These are phyloP conservation scores for Cymbopogon citratus DNA, from an alignment of 176 grass and related monocot species.

Conservation along the genomic window DNA sequence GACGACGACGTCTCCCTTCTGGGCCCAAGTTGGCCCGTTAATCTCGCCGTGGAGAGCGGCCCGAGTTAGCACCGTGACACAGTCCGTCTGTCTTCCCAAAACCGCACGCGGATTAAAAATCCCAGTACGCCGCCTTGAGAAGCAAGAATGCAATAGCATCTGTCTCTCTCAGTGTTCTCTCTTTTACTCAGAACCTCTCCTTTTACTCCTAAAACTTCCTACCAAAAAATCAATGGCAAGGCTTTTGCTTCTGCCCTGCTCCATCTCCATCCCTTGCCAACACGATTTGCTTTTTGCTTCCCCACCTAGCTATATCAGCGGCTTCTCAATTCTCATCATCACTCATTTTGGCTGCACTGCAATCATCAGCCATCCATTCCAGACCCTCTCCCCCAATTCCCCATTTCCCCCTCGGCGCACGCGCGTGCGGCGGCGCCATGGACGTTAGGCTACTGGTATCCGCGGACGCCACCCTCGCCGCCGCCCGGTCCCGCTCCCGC, in stretches of 20 bases:
- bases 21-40: no score
- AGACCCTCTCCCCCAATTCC: no score
- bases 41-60: no score
- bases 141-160: no score
- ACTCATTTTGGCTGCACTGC: no score
- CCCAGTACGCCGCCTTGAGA: no score
- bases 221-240: not conserved
- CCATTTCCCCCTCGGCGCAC: not conserved
- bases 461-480: slow-evolving; percentile 12
- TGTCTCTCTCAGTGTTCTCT: not conserved
- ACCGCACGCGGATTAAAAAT: no score
- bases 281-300: not conserved
- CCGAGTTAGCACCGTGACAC: no score
- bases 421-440: not conserved
- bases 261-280: not conserved
- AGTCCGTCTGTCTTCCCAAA: no score
- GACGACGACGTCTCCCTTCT: no score
- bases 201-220: not conserved
- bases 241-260: not conserved
- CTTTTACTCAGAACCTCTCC: not conserved
- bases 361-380: not conserved
- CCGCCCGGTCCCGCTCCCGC: not conserved
- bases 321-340: not conserved
- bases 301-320: not conserved
- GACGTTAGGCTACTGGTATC: slow-evolving; percentile 26